Conservation (phyloP, 116 monocot species). For the Zostera marina region DNA sequence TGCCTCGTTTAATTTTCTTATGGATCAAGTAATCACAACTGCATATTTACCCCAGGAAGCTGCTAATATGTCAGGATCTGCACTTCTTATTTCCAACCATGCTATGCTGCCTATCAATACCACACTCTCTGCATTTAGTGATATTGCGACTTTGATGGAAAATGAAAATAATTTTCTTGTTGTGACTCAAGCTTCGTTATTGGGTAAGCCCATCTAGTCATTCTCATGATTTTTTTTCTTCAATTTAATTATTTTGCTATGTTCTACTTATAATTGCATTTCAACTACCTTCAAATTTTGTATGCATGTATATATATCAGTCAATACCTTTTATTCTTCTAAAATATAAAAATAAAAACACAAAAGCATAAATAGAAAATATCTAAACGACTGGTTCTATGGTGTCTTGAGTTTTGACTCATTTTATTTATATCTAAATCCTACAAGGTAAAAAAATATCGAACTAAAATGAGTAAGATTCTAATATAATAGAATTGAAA, state of each 20-base stretch:
- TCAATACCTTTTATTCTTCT: too few relatives aligned
- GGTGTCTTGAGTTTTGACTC: too few relatives aligned
- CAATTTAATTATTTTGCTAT: not conserved
- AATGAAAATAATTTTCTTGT: constrained; percentile 16
- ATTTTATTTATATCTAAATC: too few relatives aligned
- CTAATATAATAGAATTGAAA: not conserved
- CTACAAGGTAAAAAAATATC: too few relatives aligned
- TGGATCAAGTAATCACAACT: not conserved
- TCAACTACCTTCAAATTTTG: too few relatives aligned
- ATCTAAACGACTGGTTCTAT: too few relatives aligned
- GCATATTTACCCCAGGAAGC: constrained; percentile 5
- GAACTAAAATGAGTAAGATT: not conserved
- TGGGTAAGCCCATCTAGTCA: constrained; percentile 7
- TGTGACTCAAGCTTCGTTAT: constrained; percentile 12
- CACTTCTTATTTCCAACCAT: constrained; percentile 9
- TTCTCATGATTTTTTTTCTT: not conserved
- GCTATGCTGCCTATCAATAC: constrained; percentile 7
- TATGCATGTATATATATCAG: too few relatives aligned
- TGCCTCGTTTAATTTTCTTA: too few relatives aligned
- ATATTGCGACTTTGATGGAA: constrained; percentile 3
- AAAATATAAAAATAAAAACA: too few relatives aligned
- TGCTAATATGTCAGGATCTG: constrained; percentile 8
- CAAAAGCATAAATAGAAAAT: too few relatives aligned
- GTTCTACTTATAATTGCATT: too few relatives aligned
- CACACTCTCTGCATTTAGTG: constrained; percentile 9